phyloP scores from a whole-genome alignment of 768 basidiomycete species.

The Podaxis sp. region DNA sequence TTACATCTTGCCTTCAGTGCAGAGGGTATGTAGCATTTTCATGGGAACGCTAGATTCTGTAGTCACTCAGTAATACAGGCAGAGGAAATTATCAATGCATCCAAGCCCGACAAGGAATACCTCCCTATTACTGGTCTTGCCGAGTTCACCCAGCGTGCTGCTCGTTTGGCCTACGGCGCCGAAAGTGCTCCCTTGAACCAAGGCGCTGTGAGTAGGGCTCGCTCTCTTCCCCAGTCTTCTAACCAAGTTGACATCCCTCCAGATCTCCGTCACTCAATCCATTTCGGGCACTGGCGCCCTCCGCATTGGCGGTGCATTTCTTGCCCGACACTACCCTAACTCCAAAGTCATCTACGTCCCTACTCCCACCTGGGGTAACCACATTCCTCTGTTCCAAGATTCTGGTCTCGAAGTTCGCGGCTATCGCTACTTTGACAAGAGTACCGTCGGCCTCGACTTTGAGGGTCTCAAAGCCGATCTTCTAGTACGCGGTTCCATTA shows the following conservation, averaged over 20 bases:
- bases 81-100: constrained; percentile 63
- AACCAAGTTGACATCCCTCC: constrained; percentile 9
- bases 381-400: constrained; percentile 89
- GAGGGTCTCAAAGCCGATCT: constrained; percentile 86
- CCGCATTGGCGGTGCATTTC: constrained; percentile 90
- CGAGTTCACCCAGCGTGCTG: constrained; percentile 81
- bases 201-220: constrained; percentile 54
- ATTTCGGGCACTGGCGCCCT: constrained; percentile 98
- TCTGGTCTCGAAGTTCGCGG: constrained; percentile 89
- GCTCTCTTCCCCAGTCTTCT: not conserved
- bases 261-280: constrained; percentile 88
- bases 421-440: constrained; percentile 94
- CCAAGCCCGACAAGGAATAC: constrained; percentile 89
- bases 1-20: constrained; percentile 85
- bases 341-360: constrained; percentile 89
- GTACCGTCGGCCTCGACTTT: constrained; percentile 89
- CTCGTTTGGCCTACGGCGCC: constrained; percentile 86
- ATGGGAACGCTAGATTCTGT: not conserved
- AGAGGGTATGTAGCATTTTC: constrained; percentile 51
- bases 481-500: constrained; percentile 44
- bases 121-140: constrained; percentile 90
- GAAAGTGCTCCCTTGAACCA: constrained; percentile 70
- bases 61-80: constrained; percentile 42
- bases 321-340: constrained; percentile 84
- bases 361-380: constrained; percentile 95